Evolutionary conservation across 225 moss, liverwort and hornwort genomes (phyloP), one percentile per base, ranked within the genome.

Genomic region (Bryum argenteum): DNA sequence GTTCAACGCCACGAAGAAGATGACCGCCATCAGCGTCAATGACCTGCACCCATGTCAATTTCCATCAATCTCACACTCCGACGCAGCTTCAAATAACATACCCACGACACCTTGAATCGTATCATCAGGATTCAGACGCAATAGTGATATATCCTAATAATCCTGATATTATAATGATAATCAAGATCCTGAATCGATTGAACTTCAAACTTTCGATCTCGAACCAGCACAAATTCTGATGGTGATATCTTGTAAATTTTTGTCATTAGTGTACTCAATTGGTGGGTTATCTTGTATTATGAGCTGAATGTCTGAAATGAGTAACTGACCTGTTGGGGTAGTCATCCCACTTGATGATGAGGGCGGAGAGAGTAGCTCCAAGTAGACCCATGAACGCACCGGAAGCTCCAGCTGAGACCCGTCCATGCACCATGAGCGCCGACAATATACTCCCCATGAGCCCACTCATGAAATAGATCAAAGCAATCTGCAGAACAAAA

Each of bases 351-450:
- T 84, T 73, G 38, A 77, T 54, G 21, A 86, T 19, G 22, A 82
- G 14, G 1, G 81, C 71, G 0, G 89, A 79, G 0, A 89, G 72
- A 15, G 84, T 86, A 15, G 89, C 86, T n/a, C 89, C 89, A 1
- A 89, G 50, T 47, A 89, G 58, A 21, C 89, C 89, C 80, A 86
- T 83, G 63, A 78, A 22, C 1, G 86, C 86, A 0, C 79, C 89
- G 2, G 89, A 81, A 12, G 86, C 77, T 2, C 86, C 89, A 11
- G 78, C 84, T 2, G 89, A 81, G 38, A 89, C 77, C 3, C 77
- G 79, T 14, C 78, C 83, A 8, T 79, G 83, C 11, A 79, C 21
- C 81, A 89, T 84, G 9, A 89, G 37, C 39, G 81, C 74, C 10
- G 89, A 89, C 2, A 86, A 63, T 14, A 89, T 48, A 63, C 75